Evolutionary conservation across 345 rosid genomes (phyloP).

Genomic region (Linum tenue): DNA sequence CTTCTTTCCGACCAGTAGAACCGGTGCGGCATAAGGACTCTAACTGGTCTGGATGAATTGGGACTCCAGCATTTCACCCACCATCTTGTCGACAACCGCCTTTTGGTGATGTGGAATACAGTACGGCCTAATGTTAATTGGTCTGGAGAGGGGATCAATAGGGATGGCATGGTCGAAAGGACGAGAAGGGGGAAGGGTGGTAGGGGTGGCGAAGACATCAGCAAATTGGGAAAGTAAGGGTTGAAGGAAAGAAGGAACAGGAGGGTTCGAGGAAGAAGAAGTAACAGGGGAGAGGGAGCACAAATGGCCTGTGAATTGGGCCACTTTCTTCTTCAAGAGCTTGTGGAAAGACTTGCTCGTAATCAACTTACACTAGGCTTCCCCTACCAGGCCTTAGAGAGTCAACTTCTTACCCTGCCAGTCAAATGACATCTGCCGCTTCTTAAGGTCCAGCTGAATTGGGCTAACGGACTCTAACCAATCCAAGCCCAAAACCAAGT

Average conservation of each 20-base stretch:
- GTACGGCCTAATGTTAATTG: background rate
- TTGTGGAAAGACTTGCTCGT: background rate
- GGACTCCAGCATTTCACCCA: background rate
- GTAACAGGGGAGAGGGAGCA: too few species aligned
- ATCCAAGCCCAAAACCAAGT: background rate
- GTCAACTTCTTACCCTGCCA: background rate
- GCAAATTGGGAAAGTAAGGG: background rate
- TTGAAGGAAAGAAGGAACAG: too few species aligned
- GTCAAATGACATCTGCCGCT: background rate
- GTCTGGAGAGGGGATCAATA: background rate
- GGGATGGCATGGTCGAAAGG: background rate
- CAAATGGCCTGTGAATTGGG: background rate
- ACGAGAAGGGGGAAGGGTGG: background rate
- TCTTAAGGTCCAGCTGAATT: background rate
- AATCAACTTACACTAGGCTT: background rate
- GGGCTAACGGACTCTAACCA: background rate
- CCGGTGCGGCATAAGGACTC: background rate
- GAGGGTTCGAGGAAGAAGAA: too few species aligned
- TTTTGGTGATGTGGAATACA: background rate
- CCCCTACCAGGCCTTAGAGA: background rate
- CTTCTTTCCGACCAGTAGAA: background rate
- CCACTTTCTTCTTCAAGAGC: background rate
- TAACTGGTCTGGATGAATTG: background rate
- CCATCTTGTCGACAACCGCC: background rate
- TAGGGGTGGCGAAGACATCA: background rate